Base-by-base conservation (phyloP, 2,329 filamentous ascomycete species). In the Paracoccidioides brasiliensis region DNA sequence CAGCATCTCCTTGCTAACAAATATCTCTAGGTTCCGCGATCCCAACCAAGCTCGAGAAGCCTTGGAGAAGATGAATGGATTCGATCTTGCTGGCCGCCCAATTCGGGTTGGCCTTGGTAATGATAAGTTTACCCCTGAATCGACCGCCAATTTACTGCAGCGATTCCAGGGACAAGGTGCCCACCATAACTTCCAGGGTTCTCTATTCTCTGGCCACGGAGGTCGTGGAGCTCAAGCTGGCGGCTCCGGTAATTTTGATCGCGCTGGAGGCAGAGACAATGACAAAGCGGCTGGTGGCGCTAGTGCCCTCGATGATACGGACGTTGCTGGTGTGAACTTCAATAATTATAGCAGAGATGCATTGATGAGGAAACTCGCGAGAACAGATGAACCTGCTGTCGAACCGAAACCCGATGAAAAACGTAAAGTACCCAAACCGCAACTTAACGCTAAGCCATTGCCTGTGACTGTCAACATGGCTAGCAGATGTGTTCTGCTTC, bases 91-190 rank as follows among this genome's bases (percentile, higher is more conserved):
- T 66, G 90, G 90, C 73, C 90, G 93, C 70, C 90, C 90, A 61
- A 97, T 98, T 71, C 90, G 93, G 70, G 94, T 98, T 72, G 93
- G 93, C 73, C 88, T 98, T 77, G 93, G 93, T 74, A 98, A 96
- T 78, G 93, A 98, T 87, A 97, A 97, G 82, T 97, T 97, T 76
- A 97, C 90, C 74, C 87, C 90, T 68, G 93, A 97, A 76, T 93
- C 90, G 74, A 95, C 89, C 73, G 86, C 89, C 71, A 90, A 88
- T 82, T 95, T 70, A 37, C 78, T 95, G 69, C 89, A 94, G 77
- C 89, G 89, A 74, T 94, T 95, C 78, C 86, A 89, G 72, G 85
- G 86, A 69, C 85, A 87, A 72, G 84, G 77, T 67, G 48, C 48
- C 48, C 48, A 51, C 30, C 75, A 76, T 73, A 80, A 81, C 70